Conservation (phyloP, 164 flowering plant species). For the Sedum album region DNA sequence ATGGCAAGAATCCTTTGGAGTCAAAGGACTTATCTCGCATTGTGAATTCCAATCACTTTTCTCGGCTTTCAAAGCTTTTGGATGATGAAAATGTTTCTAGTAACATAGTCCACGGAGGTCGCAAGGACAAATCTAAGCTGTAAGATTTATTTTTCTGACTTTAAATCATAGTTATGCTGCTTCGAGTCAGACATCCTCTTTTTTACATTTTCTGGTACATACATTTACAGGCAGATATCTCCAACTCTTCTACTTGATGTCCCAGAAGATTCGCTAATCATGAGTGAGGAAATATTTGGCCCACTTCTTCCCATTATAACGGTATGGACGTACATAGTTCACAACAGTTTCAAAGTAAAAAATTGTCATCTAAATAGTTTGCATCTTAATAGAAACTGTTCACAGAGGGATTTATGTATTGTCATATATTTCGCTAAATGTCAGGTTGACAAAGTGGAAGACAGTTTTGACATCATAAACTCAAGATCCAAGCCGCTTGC, state of each 20-base stretch:
- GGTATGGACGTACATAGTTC: conserved; percentile 27
- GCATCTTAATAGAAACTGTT: neutral
- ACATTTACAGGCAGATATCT: conserved; percentile 55
- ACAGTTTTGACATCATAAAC: conserved; percentile 47
- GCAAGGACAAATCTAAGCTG: conserved; percentile 44
- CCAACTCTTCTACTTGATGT: conserved; percentile 84
- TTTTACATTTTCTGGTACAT: neutral
- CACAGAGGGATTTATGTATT: neutral
- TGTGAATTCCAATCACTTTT: conserved; percentile 53
- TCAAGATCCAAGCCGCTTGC: conserved; percentile 87
- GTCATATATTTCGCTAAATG: neutral
- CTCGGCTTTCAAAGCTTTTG: conserved; percentile 49
- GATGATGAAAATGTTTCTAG: conserved; percentile 64
- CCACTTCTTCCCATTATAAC: conserved; percentile 84
- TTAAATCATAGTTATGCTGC: neutral
- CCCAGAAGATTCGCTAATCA: conserved; percentile 71
- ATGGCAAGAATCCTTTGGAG: conserved; percentile 57
- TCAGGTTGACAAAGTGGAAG: conserved; percentile 76
- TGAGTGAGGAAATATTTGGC: conserved; percentile 94
- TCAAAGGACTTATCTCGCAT: conserved; percentile 68
- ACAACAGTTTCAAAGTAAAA: neutral
- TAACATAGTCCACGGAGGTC: conserved; percentile 70
- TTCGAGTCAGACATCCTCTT: neutral
- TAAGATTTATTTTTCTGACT: conserved; percentile 22
- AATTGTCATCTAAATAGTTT: neutral